A percentile compares a stretch with the other conserved stretches of the same genome.
Evolutionary conservation across 148 eudicot species (phyloP).

Genomic region (Rhododendron griersonianum): DNA sequence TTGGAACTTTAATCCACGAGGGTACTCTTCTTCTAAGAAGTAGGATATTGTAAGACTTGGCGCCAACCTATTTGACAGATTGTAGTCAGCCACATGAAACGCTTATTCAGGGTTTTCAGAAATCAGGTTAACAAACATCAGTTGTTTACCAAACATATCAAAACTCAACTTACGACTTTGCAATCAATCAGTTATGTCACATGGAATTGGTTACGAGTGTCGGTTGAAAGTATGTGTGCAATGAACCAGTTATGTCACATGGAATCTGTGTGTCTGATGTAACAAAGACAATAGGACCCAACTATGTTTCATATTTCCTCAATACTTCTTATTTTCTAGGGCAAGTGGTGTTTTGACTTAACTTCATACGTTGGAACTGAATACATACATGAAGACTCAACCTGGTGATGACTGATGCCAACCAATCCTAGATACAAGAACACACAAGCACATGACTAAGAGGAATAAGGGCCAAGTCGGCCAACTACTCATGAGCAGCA

Average conservation of each 20-base stretch:
- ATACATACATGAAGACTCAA: not conserved
- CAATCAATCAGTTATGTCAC: not conserved
- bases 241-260: too few species aligned
- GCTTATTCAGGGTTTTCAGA: not conserved
- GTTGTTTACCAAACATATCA: not conserved
- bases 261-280: too few species aligned
- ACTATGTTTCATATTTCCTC: not conserved
- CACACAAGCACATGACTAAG: too few species aligned
- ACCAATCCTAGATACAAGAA: too few species aligned
- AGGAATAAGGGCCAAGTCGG: too few species aligned
- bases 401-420: too few species aligned
- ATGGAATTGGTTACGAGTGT: not conserved
- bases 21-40: constrained; percentile 4
- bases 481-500: not conserved
- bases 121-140: not conserved
- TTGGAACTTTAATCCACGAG: constrained; percentile 7
- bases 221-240: not conserved
- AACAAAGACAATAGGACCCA: not conserved
- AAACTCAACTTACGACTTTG: not conserved
- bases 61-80: constrained; percentile 3
- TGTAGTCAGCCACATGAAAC: not conserved
- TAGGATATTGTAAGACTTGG: constrained; percentile 8
- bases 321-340: not conserved
- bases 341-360: not conserved
- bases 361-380: not conserved